Conservation (phyloP, 305 asterid species). For the Solanum hybrid region DNA sequence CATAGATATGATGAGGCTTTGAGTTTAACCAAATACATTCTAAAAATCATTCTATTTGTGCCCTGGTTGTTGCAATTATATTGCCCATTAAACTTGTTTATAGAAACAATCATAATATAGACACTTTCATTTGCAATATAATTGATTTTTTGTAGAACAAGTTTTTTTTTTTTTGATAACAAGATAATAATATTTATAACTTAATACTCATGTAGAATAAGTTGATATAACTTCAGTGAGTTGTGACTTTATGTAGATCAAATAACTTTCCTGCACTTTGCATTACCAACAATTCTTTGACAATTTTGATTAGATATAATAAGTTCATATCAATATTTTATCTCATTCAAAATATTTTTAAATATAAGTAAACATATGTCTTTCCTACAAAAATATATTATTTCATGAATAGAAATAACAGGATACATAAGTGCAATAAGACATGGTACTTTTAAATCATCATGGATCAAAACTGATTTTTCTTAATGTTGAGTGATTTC, state of each 20-base stretch:
- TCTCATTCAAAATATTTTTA: too few species aligned
- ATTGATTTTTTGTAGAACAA: too few species aligned
- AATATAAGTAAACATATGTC: too few species aligned
- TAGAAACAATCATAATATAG: background rate
- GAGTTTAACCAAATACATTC: background rate
- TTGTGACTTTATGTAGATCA: background rate
- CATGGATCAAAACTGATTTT: too few species aligned
- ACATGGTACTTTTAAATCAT: too few species aligned
- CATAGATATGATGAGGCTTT: background rate
- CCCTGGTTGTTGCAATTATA: background rate
- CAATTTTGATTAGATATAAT: background rate
- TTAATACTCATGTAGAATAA: background rate
- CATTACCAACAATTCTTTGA: background rate
- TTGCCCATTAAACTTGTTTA: background rate
- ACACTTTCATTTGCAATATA: background rate
- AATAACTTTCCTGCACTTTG: background rate
- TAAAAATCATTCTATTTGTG: background rate
- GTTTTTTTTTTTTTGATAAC: too few species aligned
- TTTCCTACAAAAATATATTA: too few species aligned
- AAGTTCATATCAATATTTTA: too few species aligned
- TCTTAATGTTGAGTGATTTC: too few species aligned
- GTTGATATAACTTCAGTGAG: background rate
- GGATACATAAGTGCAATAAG: too few species aligned
- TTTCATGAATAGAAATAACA: too few species aligned
- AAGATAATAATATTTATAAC: too few species aligned